Base-by-base conservation (phyloP, 176 grass and related monocot genomes). In the Pontederia paniculata region DNA sequence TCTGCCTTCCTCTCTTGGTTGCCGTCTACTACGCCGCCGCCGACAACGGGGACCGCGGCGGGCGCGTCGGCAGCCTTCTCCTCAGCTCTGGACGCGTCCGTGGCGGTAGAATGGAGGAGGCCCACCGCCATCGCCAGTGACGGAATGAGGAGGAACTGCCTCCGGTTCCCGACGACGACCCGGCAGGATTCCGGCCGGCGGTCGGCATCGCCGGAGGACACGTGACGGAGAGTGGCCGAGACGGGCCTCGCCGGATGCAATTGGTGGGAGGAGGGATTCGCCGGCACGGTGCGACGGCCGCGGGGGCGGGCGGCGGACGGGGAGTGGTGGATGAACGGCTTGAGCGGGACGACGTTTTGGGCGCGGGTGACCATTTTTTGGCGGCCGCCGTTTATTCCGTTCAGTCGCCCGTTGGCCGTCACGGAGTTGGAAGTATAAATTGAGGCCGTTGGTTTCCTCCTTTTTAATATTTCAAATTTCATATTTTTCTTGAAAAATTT, bases 121-220 rank as follows among this genome's bases (percentile, higher is more conserved):
- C 73, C 79, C 10, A 67, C 70, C 9, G 77, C 78, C 9, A 79
- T 73, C 16, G 78, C 80, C 23, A 88, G 66, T 25, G 83, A 85
- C 13, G 87, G 86, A 52, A 83, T 55, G 49, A 89, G 83, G 48
- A 96, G 61, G 31, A 97, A 74, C 31, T 88, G 81, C 44, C 91
- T 79, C 14, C 75, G 64, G 9, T 23, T 47, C 4, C 45, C 80
- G 13, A 37, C 23, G 3, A 75, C 10, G 6, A 17, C 28, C 7
- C 7, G 28, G 28, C 28, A 0, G 28, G 28, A 1, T 37, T 37
- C 15, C 3, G 23, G 16, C 2, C 55, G 37, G 4, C 60, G 58
- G 10, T 74, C 65, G 21, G 66, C 75, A 13, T 37, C 28, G 1
- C 62, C 47, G 42, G 60, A 57, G 63, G 78, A 12, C 42, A 12